Evolutionary conservation across 768 basidiomycete species (phyloP), one percentile per base, ranked within the genome.

Genomic region (Strobilomyces confusus): DNA sequence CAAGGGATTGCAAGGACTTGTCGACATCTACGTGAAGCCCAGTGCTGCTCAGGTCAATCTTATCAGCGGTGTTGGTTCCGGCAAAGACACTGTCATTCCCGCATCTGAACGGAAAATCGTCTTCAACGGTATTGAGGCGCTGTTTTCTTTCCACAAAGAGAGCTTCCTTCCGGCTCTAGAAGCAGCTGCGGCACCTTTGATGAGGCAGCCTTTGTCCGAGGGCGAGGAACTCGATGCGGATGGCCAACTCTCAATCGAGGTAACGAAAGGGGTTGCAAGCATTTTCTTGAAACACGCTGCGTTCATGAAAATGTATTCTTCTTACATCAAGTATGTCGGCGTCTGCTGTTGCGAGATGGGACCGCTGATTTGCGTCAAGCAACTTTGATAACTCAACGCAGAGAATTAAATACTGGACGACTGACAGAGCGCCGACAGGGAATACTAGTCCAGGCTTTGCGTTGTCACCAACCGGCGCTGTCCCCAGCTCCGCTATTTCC

Each of bases 241-340:
- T 55, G 92, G 91, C 0, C 80, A 83, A 52, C 64, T 89, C 34
- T 92, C 93, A 0, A 69, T 85, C 48, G 75, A 75, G 42, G 89
- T 91, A 14, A 92, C 91, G 0, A 87, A 80, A 54, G 79, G 82
- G 14, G 87, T 99, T 34, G 95, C 91, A 8, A 80, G 86, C 52
- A 93, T 91, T 44, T 99, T 98, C 71, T 74, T 92, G 50, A 89
- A 87, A 49, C 94, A 99, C 69, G 91, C 93, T 29, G 93, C 95
- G 5, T 98, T 98, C 76, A 92, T 99, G 91, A 91, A 79, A 74
- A 98, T 98, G 89, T 99, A 99, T 69, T 94, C 93, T 30, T 89
- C 88, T 41, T 99, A 98, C 68, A 95, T 95, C 78, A 98, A 98
- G 92, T 93, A 68, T 66, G 87, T 72, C 36, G 3, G 9, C 51